These are phyloP conservation scores for Podospora appendiculata DNA, from an alignment of 495 filamentous ascomycete species.

Conservation along the genomic window DNA sequence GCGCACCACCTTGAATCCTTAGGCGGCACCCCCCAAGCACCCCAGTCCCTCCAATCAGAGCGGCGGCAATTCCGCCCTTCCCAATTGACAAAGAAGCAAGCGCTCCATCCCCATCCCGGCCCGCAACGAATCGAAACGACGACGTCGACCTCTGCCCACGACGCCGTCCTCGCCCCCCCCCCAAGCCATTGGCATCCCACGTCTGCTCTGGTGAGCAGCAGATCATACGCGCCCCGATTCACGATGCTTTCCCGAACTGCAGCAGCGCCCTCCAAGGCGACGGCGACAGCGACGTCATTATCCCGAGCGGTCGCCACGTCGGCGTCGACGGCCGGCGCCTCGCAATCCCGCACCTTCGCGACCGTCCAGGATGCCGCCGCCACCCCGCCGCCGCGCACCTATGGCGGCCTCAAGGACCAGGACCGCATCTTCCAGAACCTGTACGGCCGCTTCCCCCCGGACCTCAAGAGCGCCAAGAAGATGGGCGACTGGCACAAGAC, in stretches of 20 bases:
- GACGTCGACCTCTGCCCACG: no score
- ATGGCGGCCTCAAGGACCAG: constrained; percentile 86
- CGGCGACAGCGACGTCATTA: constrained; percentile 30
- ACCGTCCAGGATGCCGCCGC: constrained; percentile 82
- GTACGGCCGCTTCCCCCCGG: constrained; percentile 83
- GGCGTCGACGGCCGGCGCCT: constrained; percentile 3
- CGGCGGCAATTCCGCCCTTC: no score
- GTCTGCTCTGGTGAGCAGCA: constrained; percentile 39
- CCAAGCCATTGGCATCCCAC: constrained; percentile 33
- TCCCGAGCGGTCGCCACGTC: constrained; percentile 25
- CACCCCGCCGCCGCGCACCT: constrained; percentile 61
- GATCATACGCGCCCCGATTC: constrained; percentile 10
- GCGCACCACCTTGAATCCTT: no score
- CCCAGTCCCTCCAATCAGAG: no score
- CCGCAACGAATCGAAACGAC: no score
- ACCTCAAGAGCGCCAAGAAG: constrained; percentile 92
- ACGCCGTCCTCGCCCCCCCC: neutral
- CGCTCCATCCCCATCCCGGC: no score
- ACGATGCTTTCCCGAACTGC: constrained; percentile 42
- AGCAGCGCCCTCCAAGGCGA: constrained; percentile 33
- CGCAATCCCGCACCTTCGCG: constrained; percentile 50
- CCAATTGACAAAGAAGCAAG: no score
- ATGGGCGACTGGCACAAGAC: constrained; percentile 99
- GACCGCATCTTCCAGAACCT: constrained; percentile 99
- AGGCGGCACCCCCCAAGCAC: no score